Evolutionary conservation across 2,329 filamentous ascomycete species (phyloP).

Genomic region (Ophiobolus disseminans): DNA sequence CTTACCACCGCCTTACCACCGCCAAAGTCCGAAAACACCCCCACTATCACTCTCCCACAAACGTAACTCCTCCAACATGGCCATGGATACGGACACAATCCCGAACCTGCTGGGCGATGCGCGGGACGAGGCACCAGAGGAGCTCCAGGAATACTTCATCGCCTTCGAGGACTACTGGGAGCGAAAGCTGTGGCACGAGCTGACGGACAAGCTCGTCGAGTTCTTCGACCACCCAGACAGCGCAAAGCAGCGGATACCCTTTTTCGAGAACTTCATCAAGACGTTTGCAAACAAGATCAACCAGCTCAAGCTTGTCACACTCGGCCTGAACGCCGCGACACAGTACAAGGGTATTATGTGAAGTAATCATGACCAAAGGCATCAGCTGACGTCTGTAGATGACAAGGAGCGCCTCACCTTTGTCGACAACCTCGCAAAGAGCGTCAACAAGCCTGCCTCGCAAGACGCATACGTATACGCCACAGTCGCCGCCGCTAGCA

Average conservation of each 20-base stretch:
- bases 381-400: constrained; percentile 62
- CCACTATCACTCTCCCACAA: background rate
- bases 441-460: constrained; percentile 89
- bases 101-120: constrained; percentile 90
- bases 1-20: constrained; percentile 1
- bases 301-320: constrained; percentile 92
- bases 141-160: constrained; percentile 86
- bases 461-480: constrained; percentile 97
- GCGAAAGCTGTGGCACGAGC: constrained; percentile 98
- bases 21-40: background rate
- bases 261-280: constrained; percentile 94
- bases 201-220: constrained; percentile 84
- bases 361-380: too few species aligned
- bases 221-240: constrained; percentile 88
- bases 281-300: constrained; percentile 99
- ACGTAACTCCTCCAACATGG: constrained; percentile 32
- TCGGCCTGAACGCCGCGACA: constrained; percentile 85
- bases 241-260: constrained; percentile 80
- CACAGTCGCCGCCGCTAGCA: constrained; percentile 84
- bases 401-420: constrained; percentile 86
- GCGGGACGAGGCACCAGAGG: constrained; percentile 84
- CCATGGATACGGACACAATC: constrained; percentile 87
- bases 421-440: constrained; percentile 80
- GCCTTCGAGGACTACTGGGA: constrained; percentile 98
- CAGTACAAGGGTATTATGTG: constrained; percentile 73